Evolutionary conservation across 495 filamentous ascomycete species (phyloP), one percentile per base, ranked within the genome.

Genomic region (Aspergillus bridgeri): DNA sequence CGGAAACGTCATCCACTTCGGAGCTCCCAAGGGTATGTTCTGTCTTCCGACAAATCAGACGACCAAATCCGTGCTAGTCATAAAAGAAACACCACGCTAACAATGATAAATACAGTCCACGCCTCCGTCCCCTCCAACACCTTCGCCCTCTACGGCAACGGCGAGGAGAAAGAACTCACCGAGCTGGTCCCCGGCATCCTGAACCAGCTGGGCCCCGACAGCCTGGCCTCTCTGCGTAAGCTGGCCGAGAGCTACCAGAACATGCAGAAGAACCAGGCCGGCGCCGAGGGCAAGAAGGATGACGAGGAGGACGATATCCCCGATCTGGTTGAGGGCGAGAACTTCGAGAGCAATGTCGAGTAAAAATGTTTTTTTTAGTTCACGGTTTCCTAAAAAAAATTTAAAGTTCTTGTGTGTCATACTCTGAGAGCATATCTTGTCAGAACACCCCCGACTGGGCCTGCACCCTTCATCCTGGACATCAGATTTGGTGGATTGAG

Each of bases 171-270:
- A 85, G 94, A 98, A 79, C 89, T 98, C 65, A 98, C 94, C 44
- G 94, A 98, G 81, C 91, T 98, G 68, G 94, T 98, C 62, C 94
- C 94, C 65, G 94, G 94, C 56, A 98, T 98, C 81, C 89, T 98
- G 54, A 98, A 98, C 86, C 94, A 98, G 82, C 90, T 98, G 48
- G 94, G 94, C 60, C 94, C 94, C 61, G 94, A 98, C 80, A 92
- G 89, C 60, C 88, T 98, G n/a, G 95, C 95, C 49, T 95, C 90
- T 58, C 90, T 98, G 64, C 89, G 94, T 74, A 98, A 97, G 82
- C 84, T 98, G 38, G 94, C 94, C 56, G 94, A 98, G 86, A 94
- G 89, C 86, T 98, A 98, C 83, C 94, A 98, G 87, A 93, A 85
- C 79, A 86, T 98, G 87, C 94, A 97, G 83, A 96, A 96, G 88